phyloP scores from a whole-genome alignment of 148 eudicot species.

The Chenopodium quinoa region DNA sequence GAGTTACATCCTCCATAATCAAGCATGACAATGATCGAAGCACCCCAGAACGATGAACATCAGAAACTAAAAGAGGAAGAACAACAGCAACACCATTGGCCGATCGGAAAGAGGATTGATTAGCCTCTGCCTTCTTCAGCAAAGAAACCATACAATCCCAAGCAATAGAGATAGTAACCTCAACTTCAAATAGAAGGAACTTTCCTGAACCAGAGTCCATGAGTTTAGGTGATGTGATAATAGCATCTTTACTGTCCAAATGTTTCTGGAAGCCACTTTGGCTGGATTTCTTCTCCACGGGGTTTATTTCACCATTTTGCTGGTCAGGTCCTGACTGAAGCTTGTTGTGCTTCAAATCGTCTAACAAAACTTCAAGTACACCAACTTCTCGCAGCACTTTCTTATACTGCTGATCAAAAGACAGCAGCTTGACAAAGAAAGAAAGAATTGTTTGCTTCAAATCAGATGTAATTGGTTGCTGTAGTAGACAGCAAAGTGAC shows the following conservation, averaged over 20 bases:
- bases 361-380: constrained; percentile 89
- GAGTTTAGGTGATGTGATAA: constrained; percentile 86
- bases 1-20: constrained; percentile 77
- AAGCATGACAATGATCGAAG: constrained; percentile 86
- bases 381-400: constrained; percentile 97
- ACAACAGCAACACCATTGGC: constrained; percentile 75
- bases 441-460: constrained; percentile 79
- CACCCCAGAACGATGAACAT: constrained; percentile 88
- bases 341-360: constrained; percentile 92
- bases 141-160: constrained; percentile 97
- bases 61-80: constrained; percentile 86
- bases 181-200: constrained; percentile 80
- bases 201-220: constrained; percentile 86
- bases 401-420: constrained; percentile 95
- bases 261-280: constrained; percentile 80
- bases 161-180: constrained; percentile 65
- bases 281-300: constrained; percentile 52
- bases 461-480: constrained; percentile 76
- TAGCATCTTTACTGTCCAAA: constrained; percentile 74
- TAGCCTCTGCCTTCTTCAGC: constrained; percentile 89
- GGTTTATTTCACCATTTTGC: constrained; percentile 39
- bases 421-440: constrained; percentile 85
- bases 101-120: constrained; percentile 87
- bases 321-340: constrained; percentile 64
- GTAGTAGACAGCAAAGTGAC: constrained; percentile 92